Percentiles rank a stretch among this genome's conserved stretches.
phyloP scores from a whole-genome alignment of 2,329 filamentous ascomycete species.

The Lasiodiplodia gonubiensis region DNA sequence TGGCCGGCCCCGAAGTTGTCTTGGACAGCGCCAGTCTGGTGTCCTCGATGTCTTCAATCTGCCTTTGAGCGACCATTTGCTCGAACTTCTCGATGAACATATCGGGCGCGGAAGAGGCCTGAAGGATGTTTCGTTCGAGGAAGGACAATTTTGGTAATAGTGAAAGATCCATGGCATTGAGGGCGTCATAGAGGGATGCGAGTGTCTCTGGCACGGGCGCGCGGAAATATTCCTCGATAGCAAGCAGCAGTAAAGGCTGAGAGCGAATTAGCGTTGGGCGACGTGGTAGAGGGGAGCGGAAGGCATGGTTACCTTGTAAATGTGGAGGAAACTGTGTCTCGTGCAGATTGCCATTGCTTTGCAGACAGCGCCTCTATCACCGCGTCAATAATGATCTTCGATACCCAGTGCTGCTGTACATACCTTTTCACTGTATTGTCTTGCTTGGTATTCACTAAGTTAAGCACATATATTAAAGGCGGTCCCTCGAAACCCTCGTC shows the following conservation, averaged over 20 bases:
- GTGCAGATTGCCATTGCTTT: conserved; percentile 99
- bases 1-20: conserved; percentile 58
- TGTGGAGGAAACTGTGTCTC: conserved; percentile 94
- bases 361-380: conserved; percentile 81
- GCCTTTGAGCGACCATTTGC: conserved; percentile 84
- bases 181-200: conserved; percentile 84
- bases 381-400: neutral
- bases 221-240: conserved; percentile 96
- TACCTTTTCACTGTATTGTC: conserved; percentile 84
- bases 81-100: conserved; percentile 98
- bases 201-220: conserved; percentile 86
- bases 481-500: conserved; percentile 74
- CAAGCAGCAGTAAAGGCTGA: conserved; percentile 84
- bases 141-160: conserved; percentile 85
- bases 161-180: conserved; percentile 96
- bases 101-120: conserved; percentile 91
- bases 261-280: conserved; percentile 30
- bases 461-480: conserved; percentile 94
- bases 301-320: conserved; percentile 76
- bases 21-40: conserved; percentile 30
- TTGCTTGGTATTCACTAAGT: conserved; percentile 97
- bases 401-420: conserved; percentile 33
- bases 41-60: conserved; percentile 64
- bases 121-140: conserved; percentile 83
- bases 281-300: conserved; percentile 9